A percentile compares a stretch with the other conserved stretches of the same genome.
Evolutionary conservation across 2,329 filamentous ascomycete species (phyloP).

Genomic region (Botryotinia narcissicola): DNA sequence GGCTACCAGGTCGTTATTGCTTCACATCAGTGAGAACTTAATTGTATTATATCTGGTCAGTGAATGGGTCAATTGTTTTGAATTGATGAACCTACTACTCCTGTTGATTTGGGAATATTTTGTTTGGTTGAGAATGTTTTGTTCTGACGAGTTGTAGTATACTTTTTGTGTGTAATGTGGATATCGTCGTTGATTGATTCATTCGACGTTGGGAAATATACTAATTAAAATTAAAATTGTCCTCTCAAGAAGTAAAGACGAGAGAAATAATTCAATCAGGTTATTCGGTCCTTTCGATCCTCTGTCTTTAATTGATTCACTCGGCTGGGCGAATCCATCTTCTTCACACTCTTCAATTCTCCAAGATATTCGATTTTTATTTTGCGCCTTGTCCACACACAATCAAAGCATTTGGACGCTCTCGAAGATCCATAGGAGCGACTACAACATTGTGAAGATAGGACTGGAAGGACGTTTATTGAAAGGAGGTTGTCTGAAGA

Average conservation of each 20-base stretch:
- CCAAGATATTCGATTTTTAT: neutral
- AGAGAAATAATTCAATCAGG: neutral
- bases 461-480: neutral
- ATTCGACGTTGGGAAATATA: constrained; percentile 3
- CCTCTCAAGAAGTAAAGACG: neutral
- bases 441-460: neutral
- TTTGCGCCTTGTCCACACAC: neutral
- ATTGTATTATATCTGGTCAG: constrained; percentile 39
- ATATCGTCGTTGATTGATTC: constrained; percentile 13
- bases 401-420: neutral
- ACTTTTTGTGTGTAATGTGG: constrained; percentile 15
- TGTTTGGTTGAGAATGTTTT: constrained; percentile 11
- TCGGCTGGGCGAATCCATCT: neutral
- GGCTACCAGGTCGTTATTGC: constrained; percentile 28
- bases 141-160: constrained; percentile 35
- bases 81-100: constrained; percentile 19
- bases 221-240: neutral
- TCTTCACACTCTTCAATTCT: neutral
- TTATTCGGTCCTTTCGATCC: neutral
- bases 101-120: constrained; percentile 20
- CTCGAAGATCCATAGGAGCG: neutral
- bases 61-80: constrained; percentile 32
- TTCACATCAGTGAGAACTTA: constrained; percentile 27
- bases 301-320: neutral
- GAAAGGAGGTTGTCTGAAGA: neutral